Conservation (phyloP, 176 grass and related monocot genomes). For the Pontederia crassipes region DNA sequence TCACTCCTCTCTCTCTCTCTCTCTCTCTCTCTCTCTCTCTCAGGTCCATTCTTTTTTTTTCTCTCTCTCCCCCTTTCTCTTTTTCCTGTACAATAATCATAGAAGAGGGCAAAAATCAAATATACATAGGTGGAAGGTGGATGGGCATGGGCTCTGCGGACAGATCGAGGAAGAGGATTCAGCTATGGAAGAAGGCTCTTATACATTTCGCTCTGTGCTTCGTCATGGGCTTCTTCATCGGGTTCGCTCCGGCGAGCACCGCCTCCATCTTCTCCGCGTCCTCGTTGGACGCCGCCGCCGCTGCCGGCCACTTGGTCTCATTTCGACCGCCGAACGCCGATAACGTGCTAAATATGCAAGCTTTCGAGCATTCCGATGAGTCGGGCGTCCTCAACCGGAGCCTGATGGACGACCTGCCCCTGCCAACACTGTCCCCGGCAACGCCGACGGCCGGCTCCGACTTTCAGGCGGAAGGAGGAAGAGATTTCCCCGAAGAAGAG, state of each 20-base stretch:
- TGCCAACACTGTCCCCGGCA: conserved; percentile 3
- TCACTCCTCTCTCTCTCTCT: too few relatives aligned
- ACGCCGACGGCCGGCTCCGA: neutral
- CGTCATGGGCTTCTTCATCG: conserved; percentile 97
- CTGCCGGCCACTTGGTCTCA: conserved; percentile 1
- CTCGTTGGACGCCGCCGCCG: neutral
- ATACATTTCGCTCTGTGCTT: conserved; percentile 98
- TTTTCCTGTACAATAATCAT: too few relatives aligned
- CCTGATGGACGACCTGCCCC: conserved; percentile 3
- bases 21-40: too few relatives aligned
- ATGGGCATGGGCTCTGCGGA: conserved; percentile 22
- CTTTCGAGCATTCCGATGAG: conserved; percentile 14
- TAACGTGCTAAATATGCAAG: conserved; percentile 8
- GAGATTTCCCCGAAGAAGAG: conserved; percentile 11
- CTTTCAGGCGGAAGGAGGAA: conserved; percentile 6
- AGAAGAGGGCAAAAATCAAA: neutral
- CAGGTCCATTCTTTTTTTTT: too few relatives aligned
- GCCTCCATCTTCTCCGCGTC: conserved; percentile 15
- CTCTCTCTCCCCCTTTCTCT: too few relatives aligned
- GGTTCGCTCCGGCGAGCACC: conserved; percentile 68
- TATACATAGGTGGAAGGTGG: neutral
- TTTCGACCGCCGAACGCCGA: conserved; percentile 3
- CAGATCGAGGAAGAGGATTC: conserved; percentile 39
- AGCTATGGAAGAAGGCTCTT: conserved; percentile 88
- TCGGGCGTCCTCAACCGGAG: conserved; percentile 14